Evolutionary conservation across 148 eudicot genomes (phyloP).

Genomic region (Drosera capensis): DNA sequence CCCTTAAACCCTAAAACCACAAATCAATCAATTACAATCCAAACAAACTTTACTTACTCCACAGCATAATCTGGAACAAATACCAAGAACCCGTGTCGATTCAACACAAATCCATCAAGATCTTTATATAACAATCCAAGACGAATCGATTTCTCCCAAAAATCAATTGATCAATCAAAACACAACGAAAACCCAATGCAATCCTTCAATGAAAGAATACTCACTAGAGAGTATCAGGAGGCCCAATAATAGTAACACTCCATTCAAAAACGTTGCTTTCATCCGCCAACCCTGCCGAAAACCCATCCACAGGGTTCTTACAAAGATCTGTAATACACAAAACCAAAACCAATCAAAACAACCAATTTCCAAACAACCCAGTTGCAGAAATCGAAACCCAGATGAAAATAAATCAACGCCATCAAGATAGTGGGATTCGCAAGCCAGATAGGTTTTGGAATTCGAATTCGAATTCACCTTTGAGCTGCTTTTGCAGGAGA

Average conservation of each 20-base stretch:
- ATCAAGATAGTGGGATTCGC: background rate
- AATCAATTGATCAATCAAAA: background rate
- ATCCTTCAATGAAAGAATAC: constrained; percentile 4
- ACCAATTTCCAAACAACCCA: background rate
- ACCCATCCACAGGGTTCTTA: constrained; percentile 53
- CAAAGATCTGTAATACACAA: constrained; percentile 53
- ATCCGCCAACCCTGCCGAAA: constrained; percentile 47
- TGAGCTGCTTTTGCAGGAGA: constrained; percentile 64
- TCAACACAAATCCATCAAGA: too few species aligned
- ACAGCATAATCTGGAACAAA: too few species aligned
- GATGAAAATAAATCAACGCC: background rate
- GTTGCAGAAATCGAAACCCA: background rate
- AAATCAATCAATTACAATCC: too few species aligned
- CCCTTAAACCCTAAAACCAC: too few species aligned
- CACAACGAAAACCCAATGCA: constrained; percentile 5
- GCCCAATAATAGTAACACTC: constrained; percentile 53
- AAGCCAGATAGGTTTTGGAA: background rate
- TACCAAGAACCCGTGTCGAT: too few species aligned
- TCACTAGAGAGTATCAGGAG: constrained; percentile 51
- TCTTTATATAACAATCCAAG: too few species aligned
- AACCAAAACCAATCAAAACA: too few species aligned
- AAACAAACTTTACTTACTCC: too few species aligned
- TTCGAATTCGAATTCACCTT: too few species aligned
- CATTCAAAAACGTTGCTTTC: constrained; percentile 49
- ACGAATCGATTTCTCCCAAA: too few species aligned